These are phyloP conservation scores for Vanrija pseudolonga DNA, from an alignment of 1,284 basidiomycete species.

Conservation along the genomic window DNA sequence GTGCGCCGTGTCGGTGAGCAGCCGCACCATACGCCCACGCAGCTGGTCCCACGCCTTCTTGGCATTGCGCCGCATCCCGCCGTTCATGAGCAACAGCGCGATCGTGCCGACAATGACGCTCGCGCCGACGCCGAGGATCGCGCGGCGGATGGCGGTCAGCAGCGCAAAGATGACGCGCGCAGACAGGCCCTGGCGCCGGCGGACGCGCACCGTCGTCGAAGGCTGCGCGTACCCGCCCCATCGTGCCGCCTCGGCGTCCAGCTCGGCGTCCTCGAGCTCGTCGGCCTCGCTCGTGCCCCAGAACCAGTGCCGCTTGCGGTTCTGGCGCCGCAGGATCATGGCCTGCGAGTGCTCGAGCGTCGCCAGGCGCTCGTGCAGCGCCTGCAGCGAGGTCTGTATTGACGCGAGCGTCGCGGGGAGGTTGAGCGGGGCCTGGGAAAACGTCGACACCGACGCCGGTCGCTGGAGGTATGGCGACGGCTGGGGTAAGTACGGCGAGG, in stretches of 20 bases:
- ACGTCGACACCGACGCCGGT: slow-evolving; percentile 47
- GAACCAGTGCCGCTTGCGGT: slow-evolving; percentile 32
- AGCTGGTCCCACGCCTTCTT: slow-evolving; percentile 1
- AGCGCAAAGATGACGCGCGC: slow-evolving; percentile 34
- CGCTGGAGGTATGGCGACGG: slow-evolving; percentile 14
- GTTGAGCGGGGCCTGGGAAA: slow-evolving; percentile 27
- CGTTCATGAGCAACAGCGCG: slow-evolving; percentile 26
- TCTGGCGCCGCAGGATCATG: slow-evolving; percentile 32
- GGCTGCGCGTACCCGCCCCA: slow-evolving; percentile 16
- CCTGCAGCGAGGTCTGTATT: slow-evolving; percentile 77
- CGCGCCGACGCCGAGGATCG: slow-evolving; percentile 33
- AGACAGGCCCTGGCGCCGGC: slow-evolving; percentile 22
- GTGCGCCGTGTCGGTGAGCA: background rate
- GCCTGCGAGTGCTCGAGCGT: slow-evolving; percentile 58
- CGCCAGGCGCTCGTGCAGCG: slow-evolving; percentile 81
- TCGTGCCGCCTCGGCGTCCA: slow-evolving; percentile 20
- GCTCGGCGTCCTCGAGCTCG: slow-evolving; percentile 36
- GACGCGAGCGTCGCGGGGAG: slow-evolving; percentile 41
- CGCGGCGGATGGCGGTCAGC: slow-evolving; percentile 30
- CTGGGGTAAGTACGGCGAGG: slow-evolving; percentile 7
- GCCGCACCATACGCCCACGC: slow-evolving; percentile 8
- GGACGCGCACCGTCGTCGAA: slow-evolving; percentile 16
- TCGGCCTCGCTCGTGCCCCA: slow-evolving; percentile 30
- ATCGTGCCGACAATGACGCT: slow-evolving; percentile 28
- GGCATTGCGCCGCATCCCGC: slow-evolving; percentile 25